A percentile compares a stretch with the other conserved stretches of the same genome.
phyloP scores from a whole-genome alignment of 352 stramenopile species.

The Globisporangium recalcitrans region DNA sequence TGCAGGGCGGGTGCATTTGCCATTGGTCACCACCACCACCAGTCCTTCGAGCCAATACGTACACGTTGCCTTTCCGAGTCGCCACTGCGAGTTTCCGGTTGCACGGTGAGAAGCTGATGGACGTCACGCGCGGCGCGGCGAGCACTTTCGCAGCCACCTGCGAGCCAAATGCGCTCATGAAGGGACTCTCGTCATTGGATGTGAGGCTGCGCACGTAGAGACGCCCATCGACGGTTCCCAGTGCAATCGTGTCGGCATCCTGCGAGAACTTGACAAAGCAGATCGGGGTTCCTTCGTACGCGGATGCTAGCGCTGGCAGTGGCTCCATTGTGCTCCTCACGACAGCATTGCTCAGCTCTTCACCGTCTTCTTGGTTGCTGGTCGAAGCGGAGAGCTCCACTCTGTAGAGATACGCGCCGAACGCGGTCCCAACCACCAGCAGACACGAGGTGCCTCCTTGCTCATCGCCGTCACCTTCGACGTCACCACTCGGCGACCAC shows the following conservation, averaged over 20 bases:
- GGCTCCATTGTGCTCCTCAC: neutral
- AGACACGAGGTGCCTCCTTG: conserved; percentile 7
- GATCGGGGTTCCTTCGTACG: conserved; percentile 28
- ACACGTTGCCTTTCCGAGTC: conserved; percentile 64
- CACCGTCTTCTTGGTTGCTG: neutral
- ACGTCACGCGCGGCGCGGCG: conserved; percentile 45
- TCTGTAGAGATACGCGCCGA: conserved; percentile 31
- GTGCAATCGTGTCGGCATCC: conserved; percentile 23
- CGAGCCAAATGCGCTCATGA: conserved; percentile 17
- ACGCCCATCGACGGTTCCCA: conserved; percentile 52
- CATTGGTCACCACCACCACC: conserved; percentile 16
- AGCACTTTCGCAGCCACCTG: conserved; percentile 34
- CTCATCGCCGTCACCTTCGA: neutral
- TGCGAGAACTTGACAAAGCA: conserved; percentile 36
- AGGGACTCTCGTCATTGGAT: conserved; percentile 1
- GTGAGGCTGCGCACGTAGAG: conserved; percentile 33
- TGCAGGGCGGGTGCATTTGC: conserved; percentile 20
- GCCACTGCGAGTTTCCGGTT: conserved; percentile 30
- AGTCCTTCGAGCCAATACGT: conserved; percentile 28
- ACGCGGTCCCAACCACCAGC: conserved; percentile 29
- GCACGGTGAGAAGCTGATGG: conserved; percentile 37
- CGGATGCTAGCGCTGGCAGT: conserved; percentile 13
- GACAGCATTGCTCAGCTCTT: neutral
- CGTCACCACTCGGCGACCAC: no score
- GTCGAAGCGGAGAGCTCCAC: conserved; percentile 8